Evolutionary conservation across 2,329 filamentous ascomycete species (phyloP), one percentile per base, ranked within the genome.

Genomic region (Cladosporium sp.): DNA sequence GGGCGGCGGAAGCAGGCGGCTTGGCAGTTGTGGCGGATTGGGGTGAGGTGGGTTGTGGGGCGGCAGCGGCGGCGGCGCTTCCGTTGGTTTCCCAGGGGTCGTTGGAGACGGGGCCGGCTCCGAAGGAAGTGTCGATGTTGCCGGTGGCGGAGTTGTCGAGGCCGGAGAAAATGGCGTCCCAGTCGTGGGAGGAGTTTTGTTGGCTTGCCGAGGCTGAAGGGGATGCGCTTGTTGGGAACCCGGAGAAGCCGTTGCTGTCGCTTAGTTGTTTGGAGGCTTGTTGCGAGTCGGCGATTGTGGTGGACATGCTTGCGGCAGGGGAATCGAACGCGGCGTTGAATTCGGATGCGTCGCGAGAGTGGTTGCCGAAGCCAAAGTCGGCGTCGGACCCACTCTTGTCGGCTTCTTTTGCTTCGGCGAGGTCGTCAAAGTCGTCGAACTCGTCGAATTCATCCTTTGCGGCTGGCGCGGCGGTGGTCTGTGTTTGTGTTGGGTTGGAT

Each of bases 111-210:
- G 40, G 25, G 30, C 36, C 33, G 22, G 35, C 35, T 7, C 43
- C 32, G 9, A 64, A 51, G 4, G 56, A 59, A 13, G 52, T 67
- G 59, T 57, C 62, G 11, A 64, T 50, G 9, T 53, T 52, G 38
- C 50, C 43, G 20, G 29, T 52, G 35, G 62, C 64, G n/a, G 55
- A 59, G 50, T 55, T 78, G 59, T 92, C 86, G 7, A 95, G 74
- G 20, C 85, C 84, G 1, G 88, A 86, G 70, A 97, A 97, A 49
- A 97, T 88, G 33, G 89, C 86, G 62, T 97, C 92, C 93, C 93
- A 97, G 67, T 97, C 92, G 59, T 94, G 86, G 29, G 86, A 30
- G 72, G 68, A 1, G 69, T 64, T 73, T 65, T 49, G 70, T 38
- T 55, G 54, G 45, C 55, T 61, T 32, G 51, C 53, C 9, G 49